Evolutionary conservation across 108 stramenopile species (phyloP).

Genomic region (Conticribra weissflogii): DNA sequence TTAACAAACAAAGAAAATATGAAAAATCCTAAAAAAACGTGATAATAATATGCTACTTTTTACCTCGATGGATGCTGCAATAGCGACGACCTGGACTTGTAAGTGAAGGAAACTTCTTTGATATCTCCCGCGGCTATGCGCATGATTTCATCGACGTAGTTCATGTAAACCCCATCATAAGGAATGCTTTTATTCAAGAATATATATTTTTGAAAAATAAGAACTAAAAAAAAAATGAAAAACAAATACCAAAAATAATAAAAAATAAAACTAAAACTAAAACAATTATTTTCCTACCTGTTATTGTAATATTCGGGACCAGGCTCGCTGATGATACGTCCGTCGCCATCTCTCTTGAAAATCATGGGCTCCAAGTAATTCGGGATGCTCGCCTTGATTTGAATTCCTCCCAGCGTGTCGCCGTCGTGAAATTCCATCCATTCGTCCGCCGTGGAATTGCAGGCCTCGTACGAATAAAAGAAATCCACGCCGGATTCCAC

Average conservation of each 20-base stretch:
- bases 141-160: background rate
- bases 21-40: too few relatives aligned
- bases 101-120: background rate
- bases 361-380: background rate
- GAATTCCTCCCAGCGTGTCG: background rate
- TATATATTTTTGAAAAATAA: too few relatives aligned
- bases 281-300: background rate
- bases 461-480: background rate
- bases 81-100: background rate
- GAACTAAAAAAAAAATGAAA: background rate
- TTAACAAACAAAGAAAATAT: too few relatives aligned
- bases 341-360: background rate
- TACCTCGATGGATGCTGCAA: background rate
- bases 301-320: background rate
- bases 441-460: background rate
- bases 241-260: background rate
- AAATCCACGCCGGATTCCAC: background rate
- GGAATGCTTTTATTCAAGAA: background rate
- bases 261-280: background rate
- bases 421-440: background rate
- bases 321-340: background rate
- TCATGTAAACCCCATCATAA: background rate
- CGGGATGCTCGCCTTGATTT: background rate
- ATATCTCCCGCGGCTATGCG: background rate
- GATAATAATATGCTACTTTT: too few relatives aligned